Conservation (phyloP, 2,329 filamentous ascomycete genomes). For the Byssochlamys sp. region DNA sequence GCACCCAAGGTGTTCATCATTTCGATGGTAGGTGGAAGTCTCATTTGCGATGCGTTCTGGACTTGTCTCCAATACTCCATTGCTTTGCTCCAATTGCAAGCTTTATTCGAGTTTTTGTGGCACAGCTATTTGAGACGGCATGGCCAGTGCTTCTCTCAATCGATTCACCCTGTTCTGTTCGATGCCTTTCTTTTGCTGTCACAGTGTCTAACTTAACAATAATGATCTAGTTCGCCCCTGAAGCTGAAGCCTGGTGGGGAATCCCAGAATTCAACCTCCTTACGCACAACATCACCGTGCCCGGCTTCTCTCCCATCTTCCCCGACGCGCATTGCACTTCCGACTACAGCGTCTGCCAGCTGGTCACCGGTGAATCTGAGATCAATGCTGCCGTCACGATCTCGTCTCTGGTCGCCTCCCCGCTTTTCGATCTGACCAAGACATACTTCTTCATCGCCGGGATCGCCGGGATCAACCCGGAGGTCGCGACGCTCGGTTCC, state of each 20-base stretch:
- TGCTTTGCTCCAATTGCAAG: too few species aligned
- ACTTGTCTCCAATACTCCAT: background rate
- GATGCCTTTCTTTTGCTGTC: background rate
- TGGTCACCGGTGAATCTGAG: slow-evolving; percentile 59
- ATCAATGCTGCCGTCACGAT: slow-evolving; percentile 65
- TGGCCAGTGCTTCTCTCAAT: background rate
- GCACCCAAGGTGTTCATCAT: slow-evolving; percentile 35
- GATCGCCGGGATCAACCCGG: slow-evolving; percentile 66
- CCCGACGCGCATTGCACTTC: slow-evolving; percentile 56
- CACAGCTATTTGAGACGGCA: background rate
- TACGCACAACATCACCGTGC: slow-evolving; percentile 48
- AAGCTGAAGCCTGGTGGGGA: slow-evolving; percentile 53
- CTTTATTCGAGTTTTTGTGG: background rate
- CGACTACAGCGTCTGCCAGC: slow-evolving; percentile 55
- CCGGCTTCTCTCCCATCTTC: slow-evolving; percentile 57
- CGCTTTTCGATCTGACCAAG: slow-evolving; percentile 52
- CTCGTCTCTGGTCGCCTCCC: slow-evolving; percentile 53
- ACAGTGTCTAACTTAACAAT: background rate
- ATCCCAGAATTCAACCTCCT: slow-evolving; percentile 49
- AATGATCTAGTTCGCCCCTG: slow-evolving; percentile 47
- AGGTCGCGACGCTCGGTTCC: slow-evolving; percentile 54
- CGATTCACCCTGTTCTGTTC: background rate
- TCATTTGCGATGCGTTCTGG: background rate
- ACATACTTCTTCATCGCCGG: slow-evolving; percentile 66
- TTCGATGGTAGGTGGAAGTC: slow-evolving; percentile 26